Percentiles rank a stretch among this genome's conserved stretches.
Evolutionary conservation across 108 stramenopile genomes (phyloP).

Genomic region (Nannochloropsis oceanica): DNA sequence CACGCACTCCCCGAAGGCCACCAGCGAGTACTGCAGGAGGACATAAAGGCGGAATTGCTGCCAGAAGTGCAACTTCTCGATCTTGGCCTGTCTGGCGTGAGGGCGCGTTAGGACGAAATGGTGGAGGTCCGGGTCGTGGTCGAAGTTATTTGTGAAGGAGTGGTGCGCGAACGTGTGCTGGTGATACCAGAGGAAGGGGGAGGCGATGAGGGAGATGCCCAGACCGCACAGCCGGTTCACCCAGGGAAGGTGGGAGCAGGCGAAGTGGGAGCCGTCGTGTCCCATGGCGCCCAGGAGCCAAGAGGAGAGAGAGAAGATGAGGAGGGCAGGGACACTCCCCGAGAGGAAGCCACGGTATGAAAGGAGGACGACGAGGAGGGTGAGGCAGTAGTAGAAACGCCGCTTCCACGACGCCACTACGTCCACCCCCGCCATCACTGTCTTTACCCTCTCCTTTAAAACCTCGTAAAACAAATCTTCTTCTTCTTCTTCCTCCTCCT

Average conservation of each 20-base stretch:
- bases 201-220: slow-evolving; percentile 46
- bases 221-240: slow-evolving; percentile 39
- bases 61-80: not conserved
- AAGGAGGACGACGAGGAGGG: not conserved
- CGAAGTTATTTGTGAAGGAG: slow-evolving; percentile 47
- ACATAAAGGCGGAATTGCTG: slow-evolving; percentile 39
- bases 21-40: slow-evolving; percentile 38
- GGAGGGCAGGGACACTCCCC: slow-evolving; percentile 36
- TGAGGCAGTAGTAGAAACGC: not conserved
- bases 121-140: slow-evolving; percentile 52
- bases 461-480: slow-evolving; percentile 41
- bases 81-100: not conserved
- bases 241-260: slow-evolving; percentile 21
- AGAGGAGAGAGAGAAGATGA: slow-evolving; percentile 39
- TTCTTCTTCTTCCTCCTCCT: not conserved
- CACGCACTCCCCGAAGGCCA: slow-evolving; percentile 42
- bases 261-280: slow-evolving; percentile 53
- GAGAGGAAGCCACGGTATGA: slow-evolving; percentile 10
- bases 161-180: slow-evolving; percentile 59
- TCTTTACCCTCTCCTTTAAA: slow-evolving; percentile 25
- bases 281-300: slow-evolving; percentile 52
- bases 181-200: slow-evolving; percentile 54
- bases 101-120: slow-evolving; percentile 33
- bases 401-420: slow-evolving; percentile 28
- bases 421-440: slow-evolving; percentile 18